These are phyloP conservation scores for Aspergillus texensis DNA, from an alignment of 2,329 filamentous ascomycete species.

Conservation along the genomic window DNA sequence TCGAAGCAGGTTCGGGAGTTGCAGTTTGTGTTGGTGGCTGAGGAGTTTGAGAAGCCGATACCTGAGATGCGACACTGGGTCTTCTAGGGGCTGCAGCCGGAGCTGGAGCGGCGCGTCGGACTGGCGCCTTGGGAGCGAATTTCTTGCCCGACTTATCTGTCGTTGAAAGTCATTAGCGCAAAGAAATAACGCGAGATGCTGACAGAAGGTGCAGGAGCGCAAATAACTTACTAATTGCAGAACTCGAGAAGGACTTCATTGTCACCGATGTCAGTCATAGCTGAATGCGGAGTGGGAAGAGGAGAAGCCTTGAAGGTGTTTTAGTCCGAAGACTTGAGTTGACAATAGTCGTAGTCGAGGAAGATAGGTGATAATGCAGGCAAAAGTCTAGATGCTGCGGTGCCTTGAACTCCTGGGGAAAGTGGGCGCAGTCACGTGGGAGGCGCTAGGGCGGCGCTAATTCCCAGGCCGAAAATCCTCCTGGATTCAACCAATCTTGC, in stretches of 20 bases:
- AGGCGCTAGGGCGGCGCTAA: conserved; percentile 36
- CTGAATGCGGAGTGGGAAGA: conserved; percentile 11
- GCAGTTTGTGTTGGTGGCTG: conserved; percentile 25
- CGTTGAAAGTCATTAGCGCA: conserved; percentile 15
- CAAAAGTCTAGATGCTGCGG: conserved; percentile 26
- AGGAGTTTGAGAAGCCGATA: conserved; percentile 28
- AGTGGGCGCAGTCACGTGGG: conserved; percentile 42
- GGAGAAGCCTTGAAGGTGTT: not conserved
- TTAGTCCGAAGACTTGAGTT: not conserved
- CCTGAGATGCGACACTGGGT: conserved; percentile 44
- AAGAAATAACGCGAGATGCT: not conserved
- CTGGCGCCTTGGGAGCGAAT: conserved; percentile 72
- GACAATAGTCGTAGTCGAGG: not conserved
- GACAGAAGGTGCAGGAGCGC: not conserved
- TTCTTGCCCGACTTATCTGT: conserved; percentile 70
- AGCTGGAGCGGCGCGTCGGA: conserved; percentile 56
- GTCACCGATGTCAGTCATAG: conserved; percentile 25
- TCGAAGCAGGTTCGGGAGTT: conserved; percentile 19
- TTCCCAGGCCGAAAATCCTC: conserved; percentile 46
- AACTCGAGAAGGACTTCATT: conserved; percentile 57
- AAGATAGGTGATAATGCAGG: conserved; percentile 4
- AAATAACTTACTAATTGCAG: conserved; percentile 52
- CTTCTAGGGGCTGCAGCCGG: conserved; percentile 36
- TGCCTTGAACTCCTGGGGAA: conserved; percentile 29
- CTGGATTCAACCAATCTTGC: conserved; percentile 35